Base-by-base conservation (phyloP, 345 rosid species). In the Viola odorata region DNA sequence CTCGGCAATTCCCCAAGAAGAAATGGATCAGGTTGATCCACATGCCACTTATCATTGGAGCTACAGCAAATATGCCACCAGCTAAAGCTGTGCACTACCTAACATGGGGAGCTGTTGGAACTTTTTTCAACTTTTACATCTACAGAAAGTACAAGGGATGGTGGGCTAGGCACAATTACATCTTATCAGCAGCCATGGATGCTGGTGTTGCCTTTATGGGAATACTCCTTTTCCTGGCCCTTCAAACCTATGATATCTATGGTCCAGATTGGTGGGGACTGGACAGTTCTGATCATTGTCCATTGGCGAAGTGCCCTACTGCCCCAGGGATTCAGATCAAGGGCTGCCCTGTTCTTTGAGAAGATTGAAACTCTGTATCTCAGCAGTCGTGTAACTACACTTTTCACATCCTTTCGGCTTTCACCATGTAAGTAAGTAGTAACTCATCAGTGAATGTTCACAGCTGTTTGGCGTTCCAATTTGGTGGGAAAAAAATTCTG, bases 211-310 rank as follows among this genome's bases (percentile, higher is more conserved):
- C 94, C 0, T 77, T 83, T 63, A 80, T 88, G 91, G 91, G 74
- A 13, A 63, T 86, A 13, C 2, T 88, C 58, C 72, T 91, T 39
- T 91, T 65, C 69, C 79, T 88, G 7, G 15, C 80, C 11, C 77
- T 91, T 16, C 98, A 91, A 57, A 69, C 75, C 57, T 50, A 67
- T 14, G 75, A 81, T 5, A 75, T 86, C 51, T 58, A 59, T 61
- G 86, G 91, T 17, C 87, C 91, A 40, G 64, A 60, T 0, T 88
- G 97, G 97, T 86, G 97, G 94, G 96, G 96, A 16, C 66, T 72
- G 52, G 57, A 63, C 7, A 54, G 50, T 4, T 38, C 51, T 7
- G 96, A 89, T 60, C 95, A 87, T 49, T 89, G 91, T 45, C 68
- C 69, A 6, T 52, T 89, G 72, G 91, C 91, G 0, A 54, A 32